Evolutionary conservation across 2,329 filamentous ascomycete species (phyloP).

Genomic region (Fusarium sp.): DNA sequence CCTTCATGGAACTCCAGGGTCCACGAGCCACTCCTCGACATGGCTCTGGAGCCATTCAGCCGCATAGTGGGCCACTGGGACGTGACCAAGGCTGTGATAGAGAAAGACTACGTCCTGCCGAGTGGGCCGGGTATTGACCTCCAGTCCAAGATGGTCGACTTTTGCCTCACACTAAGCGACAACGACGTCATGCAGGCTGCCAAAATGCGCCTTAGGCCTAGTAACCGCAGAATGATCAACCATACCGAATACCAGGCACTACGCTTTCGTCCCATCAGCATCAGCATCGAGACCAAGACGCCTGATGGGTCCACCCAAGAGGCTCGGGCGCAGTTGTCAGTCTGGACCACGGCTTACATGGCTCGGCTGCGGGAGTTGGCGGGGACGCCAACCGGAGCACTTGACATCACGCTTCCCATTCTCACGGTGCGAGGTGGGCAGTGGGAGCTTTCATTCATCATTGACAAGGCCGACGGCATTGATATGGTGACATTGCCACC

Average conservation of each 20-base stretch:
- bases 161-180: slow-evolving; percentile 1
- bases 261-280: slow-evolving; percentile 7
- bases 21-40: slow-evolving; percentile 1
- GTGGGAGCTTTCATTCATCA: background rate
- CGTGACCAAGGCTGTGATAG: background rate
- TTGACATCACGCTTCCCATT: background rate
- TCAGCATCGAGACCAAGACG: slow-evolving; percentile 21
- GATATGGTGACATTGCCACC: background rate
- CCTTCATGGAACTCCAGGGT: slow-evolving; percentile 4
- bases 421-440: background rate
- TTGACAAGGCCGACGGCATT: background rate
- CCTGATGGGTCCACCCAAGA: slow-evolving; percentile 6
- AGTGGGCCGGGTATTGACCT: background rate
- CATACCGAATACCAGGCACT: slow-evolving; percentile 6
- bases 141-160: slow-evolving; percentile 8
- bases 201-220: background rate
- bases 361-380: background rate
- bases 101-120: background rate
- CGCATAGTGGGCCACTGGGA: background rate
- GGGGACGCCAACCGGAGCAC: background rate
- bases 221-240: slow-evolving; percentile 9
- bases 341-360: slow-evolving; percentile 10
- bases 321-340: slow-evolving; percentile 7
- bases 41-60: background rate
- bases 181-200: background rate